phyloP scores from a whole-genome alignment of 331 rosid genomes.

The Saraca asoca region DNA sequence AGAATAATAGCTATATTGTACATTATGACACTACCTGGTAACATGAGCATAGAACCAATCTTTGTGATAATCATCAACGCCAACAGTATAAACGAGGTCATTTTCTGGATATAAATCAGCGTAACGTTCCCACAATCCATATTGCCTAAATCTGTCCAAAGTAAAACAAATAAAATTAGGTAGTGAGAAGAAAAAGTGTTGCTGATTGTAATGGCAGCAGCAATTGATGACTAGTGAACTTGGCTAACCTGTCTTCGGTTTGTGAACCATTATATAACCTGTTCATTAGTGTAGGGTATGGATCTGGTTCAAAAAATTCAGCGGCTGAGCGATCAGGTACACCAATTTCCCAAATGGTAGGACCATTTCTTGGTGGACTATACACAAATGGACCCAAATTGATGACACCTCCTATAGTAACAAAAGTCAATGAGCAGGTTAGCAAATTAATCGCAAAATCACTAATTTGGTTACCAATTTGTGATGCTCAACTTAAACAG shows the following conservation, averaged over 20 bases:
- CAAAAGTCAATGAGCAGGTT: not conserved
- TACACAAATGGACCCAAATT: constrained; percentile 41
- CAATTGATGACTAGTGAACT: not conserved
- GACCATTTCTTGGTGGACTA: constrained; percentile 78
- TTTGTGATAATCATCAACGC: constrained; percentile 28
- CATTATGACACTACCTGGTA: constrained; percentile 41
- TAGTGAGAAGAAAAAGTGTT: not conserved
- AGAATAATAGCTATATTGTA: too few species aligned
- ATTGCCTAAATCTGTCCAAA: constrained; percentile 59
- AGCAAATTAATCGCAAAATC: not conserved
- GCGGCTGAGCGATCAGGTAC: constrained; percentile 77
- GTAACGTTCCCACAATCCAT: constrained; percentile 76
- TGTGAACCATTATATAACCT: constrained; percentile 12
- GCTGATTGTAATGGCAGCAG: not conserved
- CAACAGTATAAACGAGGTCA: constrained; percentile 56
- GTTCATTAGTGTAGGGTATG: constrained; percentile 49
- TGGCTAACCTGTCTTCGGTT: constrained; percentile 16
- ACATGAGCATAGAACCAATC: constrained; percentile 81
- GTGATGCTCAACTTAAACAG: not conserved
- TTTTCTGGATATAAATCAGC: constrained; percentile 46
- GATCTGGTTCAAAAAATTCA: constrained; percentile 61
- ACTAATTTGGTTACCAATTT: too few species aligned
- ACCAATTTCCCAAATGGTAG: constrained; percentile 87
- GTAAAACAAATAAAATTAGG: not conserved
- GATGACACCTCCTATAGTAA: constrained; percentile 46